These are phyloP conservation scores for Metschnikowia shivogae DNA, from an alignment of 805 yeast genomes.

Conservation along the genomic window DNA sequence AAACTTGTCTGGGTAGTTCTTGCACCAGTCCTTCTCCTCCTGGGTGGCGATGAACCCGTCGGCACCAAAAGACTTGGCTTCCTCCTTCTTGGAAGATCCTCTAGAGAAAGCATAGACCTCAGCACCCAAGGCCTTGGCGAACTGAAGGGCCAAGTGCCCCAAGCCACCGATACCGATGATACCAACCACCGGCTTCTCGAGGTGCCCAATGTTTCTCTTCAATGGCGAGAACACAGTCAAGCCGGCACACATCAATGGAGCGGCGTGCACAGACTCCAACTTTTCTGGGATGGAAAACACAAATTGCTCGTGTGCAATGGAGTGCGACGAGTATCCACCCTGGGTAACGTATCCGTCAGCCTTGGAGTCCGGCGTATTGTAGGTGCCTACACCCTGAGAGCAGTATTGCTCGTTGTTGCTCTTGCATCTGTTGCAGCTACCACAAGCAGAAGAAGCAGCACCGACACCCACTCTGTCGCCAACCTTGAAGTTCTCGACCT, in stretches of 20 bases:
- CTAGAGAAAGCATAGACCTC: conserved; percentile 57
- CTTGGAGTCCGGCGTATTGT: conserved; percentile 37
- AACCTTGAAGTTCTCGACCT: conserved; percentile 13
- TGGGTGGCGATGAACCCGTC: conserved; percentile 51
- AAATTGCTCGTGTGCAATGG: conserved; percentile 60
- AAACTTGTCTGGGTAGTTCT: conserved; percentile 30
- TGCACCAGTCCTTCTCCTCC: conserved; percentile 43
- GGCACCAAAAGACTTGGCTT: conserved; percentile 50
- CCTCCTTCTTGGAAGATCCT: conserved; percentile 43
- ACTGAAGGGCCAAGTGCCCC: conserved; percentile 53
- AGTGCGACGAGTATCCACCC: conserved; percentile 69
- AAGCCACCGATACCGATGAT: conserved; percentile 55
- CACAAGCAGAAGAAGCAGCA: conserved; percentile 16
- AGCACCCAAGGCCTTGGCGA: conserved; percentile 59
- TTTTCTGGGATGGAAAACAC: conserved; percentile 60
- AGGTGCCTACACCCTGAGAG: conserved; percentile 45
- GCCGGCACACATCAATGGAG: conserved; percentile 78
- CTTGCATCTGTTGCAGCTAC: conserved; percentile 52
- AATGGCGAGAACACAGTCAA: conserved; percentile 69
- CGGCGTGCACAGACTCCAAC: conserved; percentile 50
- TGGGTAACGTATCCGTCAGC: conserved; percentile 50
- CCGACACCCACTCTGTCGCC: conserved; percentile 22
- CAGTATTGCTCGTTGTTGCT: conserved; percentile 42
- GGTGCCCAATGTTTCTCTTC: conserved; percentile 37
- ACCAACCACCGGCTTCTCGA: conserved; percentile 44